Conservation (phyloP, 179 eudicot species). For the Actinidia polygama region DNA sequence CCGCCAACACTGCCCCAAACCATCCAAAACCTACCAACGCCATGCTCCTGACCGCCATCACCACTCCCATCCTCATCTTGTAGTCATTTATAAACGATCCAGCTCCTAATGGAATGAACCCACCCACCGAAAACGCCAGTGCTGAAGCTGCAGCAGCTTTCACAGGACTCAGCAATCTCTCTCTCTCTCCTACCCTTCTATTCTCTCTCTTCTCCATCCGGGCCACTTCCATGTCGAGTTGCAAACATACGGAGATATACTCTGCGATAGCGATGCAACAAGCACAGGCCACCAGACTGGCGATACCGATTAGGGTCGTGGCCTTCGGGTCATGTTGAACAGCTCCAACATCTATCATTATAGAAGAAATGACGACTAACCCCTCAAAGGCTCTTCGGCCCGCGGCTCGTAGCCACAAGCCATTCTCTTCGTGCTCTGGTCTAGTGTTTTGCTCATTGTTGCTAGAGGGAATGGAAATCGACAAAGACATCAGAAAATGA, state of each 20-base stretch:
- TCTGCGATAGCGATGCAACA: conserved; percentile 56
- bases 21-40: conserved; percentile 42
- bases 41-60: conserved; percentile 36
- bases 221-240: conserved; percentile 45
- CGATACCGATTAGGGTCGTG: conserved; percentile 43
- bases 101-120: conserved; percentile 46
- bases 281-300: conserved; percentile 45
- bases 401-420: conserved; percentile 47
- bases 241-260: conserved; percentile 47
- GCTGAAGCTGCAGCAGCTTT: conserved; percentile 50
- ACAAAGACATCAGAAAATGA: too few species aligned
- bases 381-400: conserved; percentile 51
- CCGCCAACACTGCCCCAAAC: conserved; percentile 37
- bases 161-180: conserved; percentile 39
- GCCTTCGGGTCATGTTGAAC: conserved; percentile 37
- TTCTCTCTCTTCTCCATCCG: conserved; percentile 40
- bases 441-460: too few species aligned
- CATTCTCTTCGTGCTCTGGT: too few species aligned
- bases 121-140: conserved; percentile 41
- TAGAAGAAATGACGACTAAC: conserved; percentile 36
- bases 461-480: too few species aligned
- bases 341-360: conserved; percentile 54
- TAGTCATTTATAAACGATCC: conserved; percentile 31
- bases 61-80: conserved; percentile 46
- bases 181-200: not conserved